A percentile compares a stretch with the other conserved stretches of the same genome.
Conservation (phyloP, 768 basidiomycete species). For the Lactarius evosmus region DNA sequence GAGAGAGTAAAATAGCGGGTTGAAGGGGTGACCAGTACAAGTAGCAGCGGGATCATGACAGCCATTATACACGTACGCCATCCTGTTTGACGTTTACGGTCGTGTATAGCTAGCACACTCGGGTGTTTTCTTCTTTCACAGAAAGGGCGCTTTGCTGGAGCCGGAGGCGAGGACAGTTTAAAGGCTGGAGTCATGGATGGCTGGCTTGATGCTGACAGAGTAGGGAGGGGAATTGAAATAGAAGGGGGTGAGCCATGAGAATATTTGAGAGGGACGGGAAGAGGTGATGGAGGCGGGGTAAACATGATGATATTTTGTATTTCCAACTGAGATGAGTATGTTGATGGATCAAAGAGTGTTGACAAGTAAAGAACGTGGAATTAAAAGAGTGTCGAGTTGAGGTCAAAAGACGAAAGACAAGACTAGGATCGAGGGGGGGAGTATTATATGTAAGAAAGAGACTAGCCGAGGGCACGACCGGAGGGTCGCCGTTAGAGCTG, state of each 20-base stretch:
- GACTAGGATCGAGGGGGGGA: neutral
- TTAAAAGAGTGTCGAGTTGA: conserved; percentile 13
- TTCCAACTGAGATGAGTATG: neutral
- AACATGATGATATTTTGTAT: conserved; percentile 36
- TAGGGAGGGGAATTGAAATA: neutral
- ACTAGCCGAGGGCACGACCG: neutral
- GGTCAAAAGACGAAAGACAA: neutral
- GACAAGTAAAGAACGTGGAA: conserved; percentile 18
- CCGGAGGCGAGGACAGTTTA: conserved; percentile 19
- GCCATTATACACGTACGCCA: conserved; percentile 50
- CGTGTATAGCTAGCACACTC: neutral
- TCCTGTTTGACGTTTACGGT: conserved; percentile 43
- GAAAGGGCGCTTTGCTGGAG: conserved; percentile 8
- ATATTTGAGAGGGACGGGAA: conserved; percentile 29
- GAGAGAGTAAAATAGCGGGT: conserved; percentile 52
- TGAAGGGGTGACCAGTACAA: conserved; percentile 52
- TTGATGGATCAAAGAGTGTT: neutral
- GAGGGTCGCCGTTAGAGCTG: neutral
- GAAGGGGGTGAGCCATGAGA: conserved; percentile 5
- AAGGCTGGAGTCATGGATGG: conserved; percentile 3
- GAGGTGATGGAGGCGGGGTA: conserved; percentile 43
- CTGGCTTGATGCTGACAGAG: conserved; percentile 5
- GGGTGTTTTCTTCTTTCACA: neutral
- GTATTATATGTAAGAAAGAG: neutral
- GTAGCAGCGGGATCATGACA: conserved; percentile 51